Base-by-base conservation (phyloP, 1,284 basidiomycete species). In the Phlebopus sp. region DNA sequence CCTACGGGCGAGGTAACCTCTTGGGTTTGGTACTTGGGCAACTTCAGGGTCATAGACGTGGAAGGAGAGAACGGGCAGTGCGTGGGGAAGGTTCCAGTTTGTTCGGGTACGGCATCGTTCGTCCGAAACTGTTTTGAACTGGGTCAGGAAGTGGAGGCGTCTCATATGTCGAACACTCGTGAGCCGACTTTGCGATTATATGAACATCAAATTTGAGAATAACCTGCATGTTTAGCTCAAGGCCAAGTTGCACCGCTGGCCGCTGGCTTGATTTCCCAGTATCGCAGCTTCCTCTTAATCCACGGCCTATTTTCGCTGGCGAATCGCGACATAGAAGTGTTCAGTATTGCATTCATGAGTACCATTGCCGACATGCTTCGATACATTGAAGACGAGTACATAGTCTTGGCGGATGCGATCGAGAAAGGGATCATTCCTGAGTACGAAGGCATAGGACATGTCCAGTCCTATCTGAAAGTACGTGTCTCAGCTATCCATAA, bases 371-470 rank as follows among this genome's bases (percentile, higher is more conserved):
- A 46, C 18, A 45, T 46, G 44, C 18, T 46, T 5, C 35, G 39
- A 29, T 50, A 46, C 31, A 37, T 46, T 14, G 44, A 50, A 29
- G 49, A 46, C n/a, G 49, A 46, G 11, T 50, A 38, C 19, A 18
- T 37, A 5, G 17, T 8, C 18, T 30, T 50, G n/a, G 34, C 46
- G 17, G 32, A 40, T 9, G 32, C 15, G 15, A 46, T 46, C 21
- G 30, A 42, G 23, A 44, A 18, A 29, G 43, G 43, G 6, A 25
- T 15, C 8, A 25, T 40, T 15, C 47, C 36, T 19, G 18, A 23
- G 5, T 39, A 21, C 9, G 29, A 44, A 23, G 37, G 36, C 7
- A 42, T 25, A 8, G 30, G 14, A n/a, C 25, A 35, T 17, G 18
- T 29, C 7, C 46, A n/a, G 8, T n/a, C 18, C 29, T 43, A 21